Base-by-base conservation (phyloP, 2,329 filamentous ascomycete species). In the Penicillium occitanis region DNA sequence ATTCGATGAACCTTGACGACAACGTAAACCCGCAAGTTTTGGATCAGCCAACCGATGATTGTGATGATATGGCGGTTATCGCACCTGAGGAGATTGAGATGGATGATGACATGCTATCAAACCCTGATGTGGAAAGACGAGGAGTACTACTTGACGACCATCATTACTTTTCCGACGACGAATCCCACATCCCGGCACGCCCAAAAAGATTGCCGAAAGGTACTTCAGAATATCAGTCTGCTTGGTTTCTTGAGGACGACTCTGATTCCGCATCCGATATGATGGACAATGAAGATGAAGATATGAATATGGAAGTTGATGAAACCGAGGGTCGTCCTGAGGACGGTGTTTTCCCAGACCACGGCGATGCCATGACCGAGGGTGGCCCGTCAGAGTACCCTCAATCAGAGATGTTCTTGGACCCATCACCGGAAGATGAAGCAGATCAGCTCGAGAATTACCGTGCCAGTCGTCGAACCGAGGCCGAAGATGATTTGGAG, bases 91-190 rank as follows among this genome's bases (percentile, higher is more conserved):
- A 94, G 73, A 86, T 89, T 2, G 83, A 87, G 66, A 95, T 97
- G 92, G 83, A 87, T 28, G 90, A 91, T 25, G 86, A 87, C 25
- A 74, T 80, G 80, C 66, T 84, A 71, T 75, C 82, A 68, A 70
- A 85, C 72, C 83, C 83, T 3, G 80, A 84, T 25, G 81, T 82
- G 1, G 83, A 85, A 51, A 89, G 89, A 74, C 96, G 94, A 79
- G 95, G 94, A 69, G 95, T 99, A 0, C 82, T 99, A 48, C 84
- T 99, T 10, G 95, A 99, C 71, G 94, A 98, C 70, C 94, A 99
- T 77, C 94, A 98, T 76, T 99, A 99, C 78, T 99, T 98, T 75
- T 93, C 93, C 0, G 94, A 98, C 51, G 92, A 95, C 57, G 90
- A 95, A 63, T 80, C 78, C 4, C 83, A 88, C 63, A 81, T 85